Evolutionary conservation across 2,329 filamentous ascomycete species (phyloP).

Genomic region (Zymoseptoria passerinii): DNA sequence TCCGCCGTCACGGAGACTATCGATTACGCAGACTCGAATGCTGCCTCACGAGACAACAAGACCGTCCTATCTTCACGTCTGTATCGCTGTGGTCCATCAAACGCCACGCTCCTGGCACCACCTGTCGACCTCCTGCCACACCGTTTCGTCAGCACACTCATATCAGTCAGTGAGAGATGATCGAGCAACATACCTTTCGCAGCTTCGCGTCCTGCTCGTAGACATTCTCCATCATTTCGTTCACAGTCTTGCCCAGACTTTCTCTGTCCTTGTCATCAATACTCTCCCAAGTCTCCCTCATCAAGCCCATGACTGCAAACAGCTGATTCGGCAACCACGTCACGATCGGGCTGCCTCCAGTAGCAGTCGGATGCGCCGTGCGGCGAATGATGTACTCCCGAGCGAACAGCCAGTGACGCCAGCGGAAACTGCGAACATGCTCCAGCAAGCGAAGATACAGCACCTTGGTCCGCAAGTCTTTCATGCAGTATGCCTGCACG

Average conservation of each 20-base stretch:
- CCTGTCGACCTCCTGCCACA: constrained; percentile 55
- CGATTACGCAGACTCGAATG: too few species aligned
- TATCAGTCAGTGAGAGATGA: background rate
- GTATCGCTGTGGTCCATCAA: background rate
- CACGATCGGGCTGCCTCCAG: constrained; percentile 72
- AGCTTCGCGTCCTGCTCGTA: constrained; percentile 56
- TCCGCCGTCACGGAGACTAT: background rate
- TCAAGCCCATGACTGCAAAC: constrained; percentile 62
- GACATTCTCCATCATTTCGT: constrained; percentile 58
- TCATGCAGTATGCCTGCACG: constrained; percentile 48
- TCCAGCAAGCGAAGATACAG: constrained; percentile 49
- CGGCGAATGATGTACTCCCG: constrained; percentile 77
- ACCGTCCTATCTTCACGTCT: background rate
- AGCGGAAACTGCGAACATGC: constrained; percentile 72
- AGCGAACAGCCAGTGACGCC: constrained; percentile 80
- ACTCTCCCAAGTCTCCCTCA: constrained; percentile 50
- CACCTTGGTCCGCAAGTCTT: constrained; percentile 29
- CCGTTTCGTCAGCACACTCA: background rate
- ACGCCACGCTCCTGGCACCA: constrained; percentile 45
- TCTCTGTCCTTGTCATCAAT: constrained; percentile 13
- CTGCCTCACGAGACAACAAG: background rate
- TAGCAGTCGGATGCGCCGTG: constrained; percentile 67
- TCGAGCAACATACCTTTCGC: constrained; percentile 40
- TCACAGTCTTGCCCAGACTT: constrained; percentile 15
- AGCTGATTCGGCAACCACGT: constrained; percentile 81